These are phyloP conservation scores for Thermomucor indicae-seudaticae DNA, from an alignment of 371 early-diverging fungal species.

Conservation along the genomic window DNA sequence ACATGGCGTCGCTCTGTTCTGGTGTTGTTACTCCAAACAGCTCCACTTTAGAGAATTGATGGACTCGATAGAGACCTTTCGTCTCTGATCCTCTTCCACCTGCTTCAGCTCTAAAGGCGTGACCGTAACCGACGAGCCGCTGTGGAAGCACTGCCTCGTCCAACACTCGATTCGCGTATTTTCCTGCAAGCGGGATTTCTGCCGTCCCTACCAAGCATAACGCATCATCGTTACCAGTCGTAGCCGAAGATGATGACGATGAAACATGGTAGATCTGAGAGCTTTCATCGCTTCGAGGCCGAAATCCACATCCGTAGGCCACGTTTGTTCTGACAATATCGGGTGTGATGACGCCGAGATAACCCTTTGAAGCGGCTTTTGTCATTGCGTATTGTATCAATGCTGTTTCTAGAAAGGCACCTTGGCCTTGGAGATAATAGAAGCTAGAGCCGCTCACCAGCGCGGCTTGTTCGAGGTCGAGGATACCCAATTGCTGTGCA, in stretches of 20 bases:
- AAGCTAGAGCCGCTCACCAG: slow-evolving; percentile 81
- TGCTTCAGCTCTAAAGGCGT: slow-evolving; percentile 89
- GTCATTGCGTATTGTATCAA: slow-evolving; percentile 83
- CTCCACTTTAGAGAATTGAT: slow-evolving; percentile 94
- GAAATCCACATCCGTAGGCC: slow-evolving; percentile 88
- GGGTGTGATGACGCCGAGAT: slow-evolving; percentile 78
- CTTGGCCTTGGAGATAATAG: slow-evolving; percentile 81
- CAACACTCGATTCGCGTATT: slow-evolving; percentile 62
- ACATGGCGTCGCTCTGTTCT: slow-evolving; percentile 60
- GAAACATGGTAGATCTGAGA: slow-evolving; percentile 86
- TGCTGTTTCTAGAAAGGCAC: slow-evolving; percentile 84
- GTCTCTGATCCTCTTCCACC: slow-evolving; percentile 83
- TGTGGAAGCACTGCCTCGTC: slow-evolving; percentile 59
- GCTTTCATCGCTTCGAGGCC: slow-evolving; percentile 70
- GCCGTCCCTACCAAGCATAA: slow-evolving; percentile 87
- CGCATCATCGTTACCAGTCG: slow-evolving; percentile 20
- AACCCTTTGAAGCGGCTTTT: slow-evolving; percentile 68
- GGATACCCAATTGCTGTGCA: slow-evolving; percentile 55
- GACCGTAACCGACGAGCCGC: slow-evolving; percentile 75
- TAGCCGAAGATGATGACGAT: too few species aligned
- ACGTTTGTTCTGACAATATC: slow-evolving; percentile 81
- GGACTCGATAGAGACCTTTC: slow-evolving; percentile 88
- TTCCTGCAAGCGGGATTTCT: slow-evolving; percentile 89
- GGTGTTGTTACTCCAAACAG: slow-evolving; percentile 76
- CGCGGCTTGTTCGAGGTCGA: slow-evolving; percentile 83